Evolutionary conservation across 2,329 filamentous ascomycete species (phyloP).

Genomic region (Fusarium papillatum): DNA sequence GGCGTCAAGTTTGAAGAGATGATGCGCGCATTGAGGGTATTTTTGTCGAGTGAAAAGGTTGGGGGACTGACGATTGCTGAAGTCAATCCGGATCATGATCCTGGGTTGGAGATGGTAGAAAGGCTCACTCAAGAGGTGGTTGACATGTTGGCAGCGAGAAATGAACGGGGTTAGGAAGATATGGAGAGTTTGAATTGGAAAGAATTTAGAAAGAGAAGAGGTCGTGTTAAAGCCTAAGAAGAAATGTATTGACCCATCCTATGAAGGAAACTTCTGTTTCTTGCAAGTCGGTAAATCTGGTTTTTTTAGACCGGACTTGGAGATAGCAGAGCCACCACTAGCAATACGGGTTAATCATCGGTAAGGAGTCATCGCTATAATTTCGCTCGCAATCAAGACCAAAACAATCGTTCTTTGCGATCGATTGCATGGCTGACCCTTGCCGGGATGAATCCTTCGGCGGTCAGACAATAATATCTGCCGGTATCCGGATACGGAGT

Average conservation of each 20-base stretch:
- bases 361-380: background rate
- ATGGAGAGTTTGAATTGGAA: background rate
- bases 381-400: background rate
- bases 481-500: background rate
- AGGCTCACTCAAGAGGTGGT: conserved; percentile 16
- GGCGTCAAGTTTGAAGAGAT: conserved; percentile 35
- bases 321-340: too few relatives aligned
- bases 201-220: too few relatives aligned
- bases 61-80: conserved; percentile 32
- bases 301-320: background rate
- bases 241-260: too few relatives aligned
- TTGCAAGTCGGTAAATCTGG: too few relatives aligned
- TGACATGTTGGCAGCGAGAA: conserved; percentile 14
- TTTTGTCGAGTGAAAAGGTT: conserved; percentile 21
- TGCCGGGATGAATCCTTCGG: background rate
- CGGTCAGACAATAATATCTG: background rate
- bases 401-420: too few relatives aligned
- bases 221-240: too few relatives aligned
- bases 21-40: conserved; percentile 30
- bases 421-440: background rate
- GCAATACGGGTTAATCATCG: background rate
- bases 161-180: background rate
- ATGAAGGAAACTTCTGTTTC: too few relatives aligned
- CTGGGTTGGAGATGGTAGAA: conserved; percentile 25
- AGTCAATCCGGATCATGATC: conserved; percentile 40